Conservation (phyloP, 805 yeast genomes). For the Isabelozyma rhagii region DNA sequence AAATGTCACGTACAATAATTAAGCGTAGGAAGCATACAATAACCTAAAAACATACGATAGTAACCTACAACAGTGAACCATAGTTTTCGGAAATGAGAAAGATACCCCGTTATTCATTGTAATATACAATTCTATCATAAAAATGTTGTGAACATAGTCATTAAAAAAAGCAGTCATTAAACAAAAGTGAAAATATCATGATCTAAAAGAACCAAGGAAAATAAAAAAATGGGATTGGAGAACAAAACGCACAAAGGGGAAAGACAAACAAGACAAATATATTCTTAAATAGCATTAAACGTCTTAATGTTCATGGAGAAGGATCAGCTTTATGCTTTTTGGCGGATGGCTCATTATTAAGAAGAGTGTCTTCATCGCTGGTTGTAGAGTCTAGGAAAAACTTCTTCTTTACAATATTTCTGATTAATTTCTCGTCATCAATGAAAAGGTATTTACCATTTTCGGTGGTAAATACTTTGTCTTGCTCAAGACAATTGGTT, state of each 20-base stretch:
- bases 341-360: background rate
- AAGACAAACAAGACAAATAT: background rate
- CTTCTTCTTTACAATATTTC: conserved; percentile 54
- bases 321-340: conserved; percentile 1
- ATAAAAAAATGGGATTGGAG: background rate
- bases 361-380: background rate
- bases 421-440: conserved; percentile 57
- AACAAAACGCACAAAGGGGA: background rate
- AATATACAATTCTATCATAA: background rate
- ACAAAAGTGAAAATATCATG: too few species aligned
- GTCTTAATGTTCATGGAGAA: too few species aligned
- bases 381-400: background rate
- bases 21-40: too few species aligned
- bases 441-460: conserved; percentile 38
- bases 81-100: too few species aligned
- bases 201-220: background rate
- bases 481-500: conserved; percentile 31
- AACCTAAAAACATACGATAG: too few species aligned
- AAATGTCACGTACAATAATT: too few species aligned
- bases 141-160: background rate
- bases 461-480: conserved; percentile 19
- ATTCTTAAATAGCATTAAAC: too few species aligned
- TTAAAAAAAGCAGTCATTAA: background rate
- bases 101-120: background rate
- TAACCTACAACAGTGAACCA: too few species aligned